These are phyloP conservation scores for Trichoderma citrinoviride DNA, from an alignment of 2,329 filamentous ascomycete genomes.

Conservation along the genomic window DNA sequence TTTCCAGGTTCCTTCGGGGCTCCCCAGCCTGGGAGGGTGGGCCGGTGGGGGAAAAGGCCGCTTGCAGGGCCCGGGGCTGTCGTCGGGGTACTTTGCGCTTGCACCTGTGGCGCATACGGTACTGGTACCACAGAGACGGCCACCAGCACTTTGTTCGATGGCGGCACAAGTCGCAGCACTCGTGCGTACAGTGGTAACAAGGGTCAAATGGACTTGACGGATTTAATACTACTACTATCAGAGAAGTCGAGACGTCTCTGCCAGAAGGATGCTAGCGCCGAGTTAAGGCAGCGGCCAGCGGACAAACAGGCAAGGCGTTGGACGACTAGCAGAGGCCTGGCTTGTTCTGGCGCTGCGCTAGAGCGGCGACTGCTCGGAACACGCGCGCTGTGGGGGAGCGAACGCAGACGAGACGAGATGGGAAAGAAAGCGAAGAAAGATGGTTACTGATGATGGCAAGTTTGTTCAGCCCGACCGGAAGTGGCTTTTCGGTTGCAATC, in stretches of 20 bases:
- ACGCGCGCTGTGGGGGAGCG: slow-evolving; percentile 16
- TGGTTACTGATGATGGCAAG: not conserved
- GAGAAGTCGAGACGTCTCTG: not conserved
- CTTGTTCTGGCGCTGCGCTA: slow-evolving; percentile 5
- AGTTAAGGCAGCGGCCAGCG: not conserved
- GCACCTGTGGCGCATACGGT: not conserved
- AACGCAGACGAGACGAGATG: not conserved
- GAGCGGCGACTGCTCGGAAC: slow-evolving; percentile 9
- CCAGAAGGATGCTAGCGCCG: slow-evolving; percentile 18
- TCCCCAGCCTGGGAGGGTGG: slow-evolving; percentile 13
- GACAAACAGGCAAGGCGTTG: slow-evolving; percentile 13
- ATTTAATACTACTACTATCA: too few relatives aligned
- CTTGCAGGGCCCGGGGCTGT: slow-evolving; percentile 12
- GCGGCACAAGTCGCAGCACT: too few relatives aligned
- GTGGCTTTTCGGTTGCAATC: not conserved
- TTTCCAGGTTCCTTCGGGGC: not conserved
- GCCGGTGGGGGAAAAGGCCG: slow-evolving; percentile 20
- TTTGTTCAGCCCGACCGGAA: not conserved
- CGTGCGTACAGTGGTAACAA: too few relatives aligned
- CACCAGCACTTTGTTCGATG: too few relatives aligned
- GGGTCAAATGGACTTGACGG: too few relatives aligned
- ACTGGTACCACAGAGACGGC: not conserved
- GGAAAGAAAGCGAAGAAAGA: not conserved
- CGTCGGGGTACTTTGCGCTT: slow-evolving; percentile 1
- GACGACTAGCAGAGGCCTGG: not conserved